Base-by-base conservation (phyloP, 2,329 filamentous ascomycete species). In the Xylariaceae sp. region DNA sequence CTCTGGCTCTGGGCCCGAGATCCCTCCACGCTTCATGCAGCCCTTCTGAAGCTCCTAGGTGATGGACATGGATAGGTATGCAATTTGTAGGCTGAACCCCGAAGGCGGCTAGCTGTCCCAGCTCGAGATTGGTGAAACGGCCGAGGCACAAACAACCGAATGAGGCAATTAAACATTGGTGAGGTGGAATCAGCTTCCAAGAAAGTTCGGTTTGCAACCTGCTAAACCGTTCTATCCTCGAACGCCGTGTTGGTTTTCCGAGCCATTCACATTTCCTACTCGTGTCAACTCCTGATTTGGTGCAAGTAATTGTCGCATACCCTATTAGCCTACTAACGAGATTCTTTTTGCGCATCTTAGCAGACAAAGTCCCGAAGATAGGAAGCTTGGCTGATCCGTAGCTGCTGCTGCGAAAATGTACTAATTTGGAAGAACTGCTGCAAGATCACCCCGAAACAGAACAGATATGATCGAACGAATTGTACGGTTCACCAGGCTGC, bases 241-340 rank as follows among this genome's bases (percentile, higher is more conserved):
- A 31, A 14, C 12, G 21, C 36, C 26, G 31, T 34, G 53, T 50
- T 34, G 24, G 46, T 48, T 46, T 61, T 46, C 56, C 60, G 47
- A 57, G n/a, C n/a, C 34, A 11, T 41, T 24, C 28, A 16, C 54
- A 61, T 60, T 63, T 52, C 12, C 39, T 54, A 36, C 28, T 39
- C 45, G 34, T 49, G 23, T 36, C 34, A 48, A 56, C 41, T 61
- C 17, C 58, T 26, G 49, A 58, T 59, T 63, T 46, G 61, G 60
- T 53, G 57, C 50, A 58, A 48, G 43, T 50, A 46, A 53, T 45
- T 60, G 39, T 53, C 50, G 44, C 56, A 44, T 51, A 36, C 28
- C 43, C 43, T 62, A 53, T 50, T 64, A 55, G 43, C 36, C 45
- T 55, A 56, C 61, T 39, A 53, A 37, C 48, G 14, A 50, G 17